These are phyloP conservation scores for Trichoderma sp. DNA, from an alignment of 2,329 filamentous ascomycete genomes.

Conservation along the genomic window DNA sequence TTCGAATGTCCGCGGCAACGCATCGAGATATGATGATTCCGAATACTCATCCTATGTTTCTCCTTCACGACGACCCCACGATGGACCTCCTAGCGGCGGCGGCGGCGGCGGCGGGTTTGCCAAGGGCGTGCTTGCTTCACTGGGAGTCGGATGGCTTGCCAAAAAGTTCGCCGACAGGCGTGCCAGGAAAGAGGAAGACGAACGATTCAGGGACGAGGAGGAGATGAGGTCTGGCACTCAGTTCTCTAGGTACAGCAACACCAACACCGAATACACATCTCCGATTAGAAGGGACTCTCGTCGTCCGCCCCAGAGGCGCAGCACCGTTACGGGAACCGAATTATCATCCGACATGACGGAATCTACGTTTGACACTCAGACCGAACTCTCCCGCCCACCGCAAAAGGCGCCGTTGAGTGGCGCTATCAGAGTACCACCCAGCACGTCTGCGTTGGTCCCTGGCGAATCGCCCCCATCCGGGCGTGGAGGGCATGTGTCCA, in stretches of 20 bases:
- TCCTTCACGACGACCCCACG: conserved; percentile 53
- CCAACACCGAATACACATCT: conserved; percentile 62
- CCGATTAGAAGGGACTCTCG: conserved; percentile 41
- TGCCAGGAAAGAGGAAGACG: conserved; percentile 47
- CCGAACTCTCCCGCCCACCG: conserved; percentile 28
- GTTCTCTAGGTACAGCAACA: conserved; percentile 65
- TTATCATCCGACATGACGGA: conserved; percentile 38
- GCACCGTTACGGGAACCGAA: conserved; percentile 30
- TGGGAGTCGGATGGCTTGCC: conserved; percentile 67
- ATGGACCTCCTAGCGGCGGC: conserved; percentile 42
- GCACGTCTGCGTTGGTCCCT: conserved; percentile 22
- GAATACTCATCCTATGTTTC: conserved; percentile 61
- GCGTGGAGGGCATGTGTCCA: conserved; percentile 36
- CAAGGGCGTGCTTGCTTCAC: conserved; percentile 56
- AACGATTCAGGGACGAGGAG: conserved; percentile 48
- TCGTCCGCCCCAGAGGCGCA: conserved; percentile 30
- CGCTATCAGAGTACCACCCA: conserved; percentile 25
- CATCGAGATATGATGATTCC: conserved; percentile 45
- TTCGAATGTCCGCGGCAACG: conserved; percentile 39
- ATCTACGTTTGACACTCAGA: conserved; percentile 33
- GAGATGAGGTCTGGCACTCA: conserved; percentile 57
- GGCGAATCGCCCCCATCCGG: conserved; percentile 32
- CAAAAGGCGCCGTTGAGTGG: conserved; percentile 19
- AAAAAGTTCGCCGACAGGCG: conserved; percentile 60
- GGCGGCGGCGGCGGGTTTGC: conserved; percentile 48